Evolutionary conservation across 768 basidiomycete genomes (phyloP).

Genomic region (Amylocystis lapponica): DNA sequence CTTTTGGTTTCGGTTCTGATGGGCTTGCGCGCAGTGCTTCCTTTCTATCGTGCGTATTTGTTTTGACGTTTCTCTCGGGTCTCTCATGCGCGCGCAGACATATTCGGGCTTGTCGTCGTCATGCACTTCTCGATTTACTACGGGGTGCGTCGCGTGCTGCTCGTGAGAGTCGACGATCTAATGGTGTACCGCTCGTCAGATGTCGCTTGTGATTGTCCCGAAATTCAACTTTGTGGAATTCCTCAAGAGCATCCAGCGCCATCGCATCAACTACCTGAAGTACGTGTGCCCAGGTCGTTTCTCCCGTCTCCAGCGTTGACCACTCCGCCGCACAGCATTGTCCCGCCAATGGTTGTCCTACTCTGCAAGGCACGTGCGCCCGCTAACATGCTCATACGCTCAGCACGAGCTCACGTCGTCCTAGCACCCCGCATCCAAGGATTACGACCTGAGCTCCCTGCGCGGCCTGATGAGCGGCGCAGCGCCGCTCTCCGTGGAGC

Average conservation of each 20-base stretch:
- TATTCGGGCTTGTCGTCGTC: constrained; percentile 27
- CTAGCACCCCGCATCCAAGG: constrained; percentile 48
- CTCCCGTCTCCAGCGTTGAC: too few species aligned
- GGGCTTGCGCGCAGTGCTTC: constrained; percentile 15
- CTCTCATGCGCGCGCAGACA: constrained; percentile 33
- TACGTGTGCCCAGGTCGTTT: too few species aligned
- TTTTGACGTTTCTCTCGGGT: background rate
- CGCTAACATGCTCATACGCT: background rate
- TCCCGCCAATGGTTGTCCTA: constrained; percentile 52
- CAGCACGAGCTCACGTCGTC: background rate
- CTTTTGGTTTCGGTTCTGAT: background rate
- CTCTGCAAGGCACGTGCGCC: constrained; percentile 33
- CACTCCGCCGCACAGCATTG: constrained; percentile 52
- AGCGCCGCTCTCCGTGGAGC: constrained; percentile 25
- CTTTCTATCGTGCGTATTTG: constrained; percentile 23
- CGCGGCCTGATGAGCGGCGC: constrained; percentile 24
- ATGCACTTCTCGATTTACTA: constrained; percentile 23
- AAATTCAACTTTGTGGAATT: constrained; percentile 28
- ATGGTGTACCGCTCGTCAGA: constrained; percentile 10
- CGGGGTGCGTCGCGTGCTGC: constrained; percentile 19
- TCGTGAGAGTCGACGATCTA: background rate
- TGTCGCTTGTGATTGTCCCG: constrained; percentile 26
- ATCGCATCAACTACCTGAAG: constrained; percentile 39
- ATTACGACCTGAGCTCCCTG: constrained; percentile 35
- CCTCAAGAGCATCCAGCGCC: constrained; percentile 30